Evolutionary conservation across 495 filamentous ascomycete species (phyloP).

Genomic region (Stereocaulon alpinum): DNA sequence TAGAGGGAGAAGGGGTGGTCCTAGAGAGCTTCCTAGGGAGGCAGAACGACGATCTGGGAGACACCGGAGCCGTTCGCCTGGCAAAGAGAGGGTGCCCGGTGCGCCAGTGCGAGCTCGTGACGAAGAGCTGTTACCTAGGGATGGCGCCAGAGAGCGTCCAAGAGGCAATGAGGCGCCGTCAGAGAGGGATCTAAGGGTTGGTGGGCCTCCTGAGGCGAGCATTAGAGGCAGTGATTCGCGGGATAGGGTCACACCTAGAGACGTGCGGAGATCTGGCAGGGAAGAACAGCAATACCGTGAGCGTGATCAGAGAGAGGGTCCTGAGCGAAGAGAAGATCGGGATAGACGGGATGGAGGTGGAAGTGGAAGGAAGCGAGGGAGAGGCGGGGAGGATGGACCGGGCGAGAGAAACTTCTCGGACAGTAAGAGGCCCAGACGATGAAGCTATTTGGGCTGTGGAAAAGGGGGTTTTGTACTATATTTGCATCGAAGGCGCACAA

Average conservation of each 20-base stretch:
- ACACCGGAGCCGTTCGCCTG: constrained; percentile 13
- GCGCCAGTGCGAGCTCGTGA: constrained; percentile 12
- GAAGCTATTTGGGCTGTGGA: neutral
- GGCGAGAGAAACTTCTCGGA: constrained; percentile 14
- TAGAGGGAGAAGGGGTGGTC: constrained; percentile 11
- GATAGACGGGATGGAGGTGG: constrained; percentile 19
- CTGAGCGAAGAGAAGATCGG: constrained; percentile 14
- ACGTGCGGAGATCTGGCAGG: constrained; percentile 13
- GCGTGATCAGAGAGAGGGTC: constrained; percentile 12
- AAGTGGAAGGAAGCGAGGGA: constrained; percentile 19
- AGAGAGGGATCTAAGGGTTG: constrained; percentile 7
- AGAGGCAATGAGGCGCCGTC: constrained; percentile 3
- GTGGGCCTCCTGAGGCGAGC: constrained; percentile 7
- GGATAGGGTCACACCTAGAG: constrained; percentile 7
- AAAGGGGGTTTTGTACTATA: neutral
- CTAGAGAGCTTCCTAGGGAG: constrained; percentile 11
- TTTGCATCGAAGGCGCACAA: constrained; percentile 3
- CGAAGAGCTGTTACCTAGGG: constrained; percentile 11
- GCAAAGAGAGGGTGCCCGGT: constrained; percentile 2
- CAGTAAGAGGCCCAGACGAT: constrained; percentile 21
- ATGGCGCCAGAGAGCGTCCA: constrained; percentile 13
- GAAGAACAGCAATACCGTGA: constrained; percentile 10
- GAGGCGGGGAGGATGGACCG: constrained; percentile 14
- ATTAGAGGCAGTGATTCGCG: constrained; percentile 9
- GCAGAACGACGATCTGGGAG: constrained; percentile 18